Base-by-base conservation (phyloP, 176 grass and related monocot species). In the Olyra latifolia region DNA sequence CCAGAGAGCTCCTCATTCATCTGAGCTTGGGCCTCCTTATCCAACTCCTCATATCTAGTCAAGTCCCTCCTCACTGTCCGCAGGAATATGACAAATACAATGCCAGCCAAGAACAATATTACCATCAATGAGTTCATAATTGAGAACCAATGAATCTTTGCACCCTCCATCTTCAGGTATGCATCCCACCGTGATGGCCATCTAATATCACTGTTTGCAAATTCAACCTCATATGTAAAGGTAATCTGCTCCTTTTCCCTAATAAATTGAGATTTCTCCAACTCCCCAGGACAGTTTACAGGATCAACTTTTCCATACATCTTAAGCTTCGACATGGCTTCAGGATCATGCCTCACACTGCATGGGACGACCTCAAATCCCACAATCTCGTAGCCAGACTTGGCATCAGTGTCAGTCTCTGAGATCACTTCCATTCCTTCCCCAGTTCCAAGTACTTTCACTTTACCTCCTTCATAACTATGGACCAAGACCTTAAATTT, bases 91-190 rank as follows among this genome's bases (percentile, higher is more conserved):
- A 95, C 89, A 88, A 95, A 95, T 5, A 95, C 90, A 76, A 95
- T 90, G 16, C 89, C 93, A 83, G 93, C 89, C 82, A 95, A 90
- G 66, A 95, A 95, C 17, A 95, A 54, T 83, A 95, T 92, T 24
- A 95, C 93, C 93, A 95, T 95, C 79, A 95, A 76, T 2, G 93
- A 92, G 85, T 95, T 95, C 93, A 95, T 95, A 69, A 95, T 95
- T 30, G 93, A 95, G 79, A 95, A 95, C 93, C 93, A 95, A 60
- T 95, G 93, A 69, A 95, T 89, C 80, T 88, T 92, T 0, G 90
- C 77, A 72, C 93, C 93, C 43, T 95, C 93, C 90, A 95, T 95
- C 88, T 88, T 92, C 77, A 95, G 76, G 79, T 95, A 95, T 29
- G 89, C 87, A 60, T 95, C 93, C 93, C 93, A 95, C 66, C 93